These are phyloP conservation scores for Solanum phureja DNA, from an alignment of 257 asterid species.

Conservation along the genomic window DNA sequence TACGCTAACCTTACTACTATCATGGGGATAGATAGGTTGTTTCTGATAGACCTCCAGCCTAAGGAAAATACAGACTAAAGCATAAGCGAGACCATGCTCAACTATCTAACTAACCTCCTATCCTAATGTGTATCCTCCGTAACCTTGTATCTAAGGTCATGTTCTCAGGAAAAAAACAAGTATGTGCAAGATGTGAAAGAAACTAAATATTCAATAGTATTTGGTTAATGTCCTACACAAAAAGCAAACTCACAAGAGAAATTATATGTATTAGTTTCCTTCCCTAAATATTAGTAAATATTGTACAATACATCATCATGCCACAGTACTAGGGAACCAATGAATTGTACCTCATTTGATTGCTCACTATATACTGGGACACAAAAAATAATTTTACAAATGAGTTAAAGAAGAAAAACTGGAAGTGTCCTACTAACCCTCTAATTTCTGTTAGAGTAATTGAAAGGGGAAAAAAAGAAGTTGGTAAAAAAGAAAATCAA, in stretches of 20 bases:
- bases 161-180: too few species aligned
- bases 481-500: not conserved
- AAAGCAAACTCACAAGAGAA: not conserved
- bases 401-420: not conserved
- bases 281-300: not conserved
- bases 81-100: too few species aligned
- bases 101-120: too few species aligned
- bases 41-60: too few species aligned
- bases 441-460: not conserved
- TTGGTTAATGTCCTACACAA: not conserved
- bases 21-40: too few species aligned
- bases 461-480: not conserved
- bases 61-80: too few species aligned
- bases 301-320: not conserved
- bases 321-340: not conserved
- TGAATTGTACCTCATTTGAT: not conserved
- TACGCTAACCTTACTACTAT: too few species aligned
- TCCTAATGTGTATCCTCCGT: too few species aligned
- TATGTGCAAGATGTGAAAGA: too few species aligned
- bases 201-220: too few species aligned
- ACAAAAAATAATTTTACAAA: slow-evolving; percentile 13
- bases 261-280: not conserved
- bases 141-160: too few species aligned
- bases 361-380: slow-evolving; percentile 25
- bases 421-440: not conserved